These are phyloP conservation scores for Ustilago vetiveriae DNA, from an alignment of 1,284 basidiomycete genomes.

Conservation along the genomic window DNA sequence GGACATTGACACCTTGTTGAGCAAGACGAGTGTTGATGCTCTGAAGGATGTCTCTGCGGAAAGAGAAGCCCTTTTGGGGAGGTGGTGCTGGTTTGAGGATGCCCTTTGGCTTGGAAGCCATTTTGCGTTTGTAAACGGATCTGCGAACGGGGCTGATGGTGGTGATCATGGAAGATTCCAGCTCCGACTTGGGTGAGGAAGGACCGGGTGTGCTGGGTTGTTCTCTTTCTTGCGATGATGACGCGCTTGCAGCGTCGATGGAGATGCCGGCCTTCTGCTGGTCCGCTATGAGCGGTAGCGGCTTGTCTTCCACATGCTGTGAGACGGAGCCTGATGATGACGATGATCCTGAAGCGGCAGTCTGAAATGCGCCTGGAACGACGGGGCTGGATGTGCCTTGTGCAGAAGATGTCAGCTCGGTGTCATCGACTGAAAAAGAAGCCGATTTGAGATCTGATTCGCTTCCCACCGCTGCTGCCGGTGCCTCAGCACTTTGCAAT, in stretches of 20 bases:
- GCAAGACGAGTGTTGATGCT: slow-evolving; percentile 62
- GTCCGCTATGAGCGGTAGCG: slow-evolving; percentile 10
- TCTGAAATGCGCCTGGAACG: slow-evolving; percentile 10
- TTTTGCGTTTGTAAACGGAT: slow-evolving; percentile 45
- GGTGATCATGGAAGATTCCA: slow-evolving; percentile 27
- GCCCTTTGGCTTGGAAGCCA: slow-evolving; percentile 42
- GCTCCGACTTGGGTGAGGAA: slow-evolving; percentile 9
- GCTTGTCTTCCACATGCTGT: slow-evolving; percentile 9
- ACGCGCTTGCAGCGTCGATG: slow-evolving; percentile 5
- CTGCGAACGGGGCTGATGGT: slow-evolving; percentile 39
- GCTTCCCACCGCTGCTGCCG: background rate
- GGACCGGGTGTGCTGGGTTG: background rate
- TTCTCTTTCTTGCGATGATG: slow-evolving; percentile 8
- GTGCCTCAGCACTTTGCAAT: background rate
- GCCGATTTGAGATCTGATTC: background rate
- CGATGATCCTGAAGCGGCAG: background rate
- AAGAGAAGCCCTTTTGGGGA: slow-evolving; percentile 59
- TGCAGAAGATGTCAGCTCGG: background rate
- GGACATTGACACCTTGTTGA: slow-evolving; percentile 63
- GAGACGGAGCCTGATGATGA: background rate
- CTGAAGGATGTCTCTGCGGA: slow-evolving; percentile 60
- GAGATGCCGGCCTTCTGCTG: background rate
- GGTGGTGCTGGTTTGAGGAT: slow-evolving; percentile 60
- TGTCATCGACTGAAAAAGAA: background rate
- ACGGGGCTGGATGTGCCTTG: slow-evolving; percentile 3